phyloP scores from a whole-genome alignment of 2,329 filamentous ascomycete genomes.

The Aspergillus candidus region DNA sequence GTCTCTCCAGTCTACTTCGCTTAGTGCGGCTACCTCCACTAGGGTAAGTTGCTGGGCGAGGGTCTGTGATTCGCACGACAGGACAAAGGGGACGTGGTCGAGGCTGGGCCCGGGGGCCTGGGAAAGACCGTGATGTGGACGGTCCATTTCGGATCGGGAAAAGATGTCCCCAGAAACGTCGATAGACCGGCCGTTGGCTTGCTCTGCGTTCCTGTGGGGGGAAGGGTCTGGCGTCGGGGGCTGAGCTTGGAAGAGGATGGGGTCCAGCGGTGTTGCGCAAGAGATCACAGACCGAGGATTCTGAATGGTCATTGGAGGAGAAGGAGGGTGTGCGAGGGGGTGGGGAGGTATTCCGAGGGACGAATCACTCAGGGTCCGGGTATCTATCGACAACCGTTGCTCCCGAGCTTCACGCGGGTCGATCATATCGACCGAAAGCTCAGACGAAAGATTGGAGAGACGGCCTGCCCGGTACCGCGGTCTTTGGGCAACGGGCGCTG shows the following conservation, averaged over 20 bases:
- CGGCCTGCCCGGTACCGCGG: conserved; percentile 44
- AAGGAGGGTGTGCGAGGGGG: conserved; percentile 43
- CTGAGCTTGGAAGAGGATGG: conserved; percentile 28
- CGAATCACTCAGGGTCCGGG: conserved; percentile 31
- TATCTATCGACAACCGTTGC: conserved; percentile 28
- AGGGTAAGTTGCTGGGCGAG: conserved; percentile 60
- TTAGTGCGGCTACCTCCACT: conserved; percentile 59
- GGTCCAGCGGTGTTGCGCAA: conserved; percentile 26
- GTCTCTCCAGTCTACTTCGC: conserved; percentile 62
- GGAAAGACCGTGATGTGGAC: conserved; percentile 8
- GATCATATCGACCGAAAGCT: conserved; percentile 48
- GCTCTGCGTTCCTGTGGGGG: conserved; percentile 23
- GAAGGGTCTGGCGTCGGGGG: conserved; percentile 41
- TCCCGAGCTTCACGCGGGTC: conserved; percentile 33
- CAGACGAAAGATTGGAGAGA: conserved; percentile 49
- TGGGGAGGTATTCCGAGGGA: conserved; percentile 38
- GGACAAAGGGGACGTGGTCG: conserved; percentile 55
- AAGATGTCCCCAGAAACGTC: conserved; percentile 29
- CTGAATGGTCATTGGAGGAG: conserved; percentile 41
- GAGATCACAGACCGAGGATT: conserved; percentile 31
- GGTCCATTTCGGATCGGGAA: conserved; percentile 26
- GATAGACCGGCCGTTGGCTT: conserved; percentile 12
- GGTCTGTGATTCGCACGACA: conserved; percentile 56
- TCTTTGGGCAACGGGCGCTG: conserved; percentile 20
- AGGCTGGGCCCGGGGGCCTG: conserved; percentile 35